Conservation (phyloP, 805 yeast genomes). For the Starmerella sp. region DNA sequence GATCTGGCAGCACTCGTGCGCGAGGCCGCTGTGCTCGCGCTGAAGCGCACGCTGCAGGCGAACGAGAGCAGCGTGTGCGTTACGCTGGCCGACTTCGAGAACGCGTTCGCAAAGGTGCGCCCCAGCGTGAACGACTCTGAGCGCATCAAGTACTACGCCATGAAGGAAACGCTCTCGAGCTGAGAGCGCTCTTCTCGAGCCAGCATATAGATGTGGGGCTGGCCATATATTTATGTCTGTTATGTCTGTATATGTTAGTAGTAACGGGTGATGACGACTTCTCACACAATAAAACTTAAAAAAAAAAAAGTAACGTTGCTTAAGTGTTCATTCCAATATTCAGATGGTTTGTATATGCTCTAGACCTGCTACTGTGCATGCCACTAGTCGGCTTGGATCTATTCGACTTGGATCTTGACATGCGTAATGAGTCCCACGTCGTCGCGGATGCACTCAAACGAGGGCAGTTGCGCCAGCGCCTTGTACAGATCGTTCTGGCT, state of each 20-base stretch:
- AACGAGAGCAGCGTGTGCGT: slow-evolving; percentile 37
- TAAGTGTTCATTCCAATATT: no score
- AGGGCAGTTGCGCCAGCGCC: slow-evolving; percentile 20
- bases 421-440: slow-evolving; percentile 30
- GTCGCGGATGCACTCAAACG: slow-evolving; percentile 26
- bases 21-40: slow-evolving; percentile 86
- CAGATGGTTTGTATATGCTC: no score
- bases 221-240: background rate
- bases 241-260: background rate
- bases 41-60: slow-evolving; percentile 38
- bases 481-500: slow-evolving; percentile 25
- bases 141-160: slow-evolving; percentile 59
- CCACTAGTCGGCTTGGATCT: background rate
- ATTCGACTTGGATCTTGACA: slow-evolving; percentile 2
- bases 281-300: background rate
- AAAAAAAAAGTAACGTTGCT: background rate
- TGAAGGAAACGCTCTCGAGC: slow-evolving; percentile 55
- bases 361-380: background rate
- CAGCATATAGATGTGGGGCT: background rate
- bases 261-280: background rate
- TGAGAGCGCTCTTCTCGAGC: background rate
- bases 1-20: slow-evolving; percentile 84
- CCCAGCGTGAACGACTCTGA: slow-evolving; percentile 89
- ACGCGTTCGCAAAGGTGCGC: slow-evolving; percentile 62
- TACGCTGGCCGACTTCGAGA: slow-evolving; percentile 51